Evolutionary conservation across 2,329 filamentous ascomycete genomes (phyloP), one percentile per base, ranked within the genome.

Genomic region (Aspergillus latus): DNA sequence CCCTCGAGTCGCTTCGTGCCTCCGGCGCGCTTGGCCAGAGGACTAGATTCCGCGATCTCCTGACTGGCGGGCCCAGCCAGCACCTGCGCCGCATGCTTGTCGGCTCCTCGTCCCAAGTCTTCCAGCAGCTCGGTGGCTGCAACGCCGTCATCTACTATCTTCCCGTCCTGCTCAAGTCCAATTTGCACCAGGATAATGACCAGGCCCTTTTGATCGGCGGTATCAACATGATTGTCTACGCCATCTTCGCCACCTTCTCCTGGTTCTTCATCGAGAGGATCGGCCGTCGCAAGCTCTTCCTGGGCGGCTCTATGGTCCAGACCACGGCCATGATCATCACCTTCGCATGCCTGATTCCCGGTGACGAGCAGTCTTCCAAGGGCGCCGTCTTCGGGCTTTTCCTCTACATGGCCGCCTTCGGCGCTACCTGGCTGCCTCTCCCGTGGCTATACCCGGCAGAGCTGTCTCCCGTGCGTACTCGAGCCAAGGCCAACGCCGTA

Each of bases 371-470:
- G 3, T 59, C 64, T 2, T 62, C 72, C 37, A 74, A 74, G 62
- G 73, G 74, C 45, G 72, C 73, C 4, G 71, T 80, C 8, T 84
- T 87, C 2, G 86, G 85, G 55, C 73, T 89, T 10, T 89, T 89
- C 73, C 80, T 84, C 2, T 89, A 88, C 72, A 88, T 88, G 64
- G 84, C 84, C 4, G 85, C 84, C 54, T 88, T 88, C 60, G 86
- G 85, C 34, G 84, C 85, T 0, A 85, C 83, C 0, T 87, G 84
- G 80, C 68, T 87, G 5, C 84, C 85, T 13, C 77, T 87, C 26
- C 85, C 85, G 0, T 88, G 84, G 85, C 44, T 74, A 52, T 74
- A 75, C 58, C 74, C 79, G 0, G 78, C 80, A 47, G 82, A 82
- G 59, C 71, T 82, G 64, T 82, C 80, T 54, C 81, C 81, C 5